Evolutionary conservation across 2,329 filamentous ascomycete genomes (phyloP).

Genomic region (Aspergillus sp.): DNA sequence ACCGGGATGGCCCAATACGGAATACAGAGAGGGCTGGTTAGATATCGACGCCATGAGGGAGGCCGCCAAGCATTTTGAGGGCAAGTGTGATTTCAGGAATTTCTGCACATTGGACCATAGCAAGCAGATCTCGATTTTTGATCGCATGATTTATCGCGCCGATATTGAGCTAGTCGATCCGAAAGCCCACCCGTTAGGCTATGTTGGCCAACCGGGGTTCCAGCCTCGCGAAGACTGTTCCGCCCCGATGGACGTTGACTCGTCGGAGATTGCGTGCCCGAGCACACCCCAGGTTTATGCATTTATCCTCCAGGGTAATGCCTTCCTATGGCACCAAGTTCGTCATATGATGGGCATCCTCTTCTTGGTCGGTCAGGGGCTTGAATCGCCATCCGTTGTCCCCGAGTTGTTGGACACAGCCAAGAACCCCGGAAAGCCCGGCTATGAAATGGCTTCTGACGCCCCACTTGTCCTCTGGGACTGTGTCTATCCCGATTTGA

Average conservation of each 20-base stretch:
- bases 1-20: constrained; percentile 13
- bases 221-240: constrained; percentile 19
- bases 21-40: constrained; percentile 62
- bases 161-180: constrained; percentile 61
- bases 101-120: constrained; percentile 87
- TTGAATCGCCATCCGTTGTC: constrained; percentile 67
- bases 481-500: constrained; percentile 66
- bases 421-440: constrained; percentile 64
- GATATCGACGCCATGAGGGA: constrained; percentile 78
- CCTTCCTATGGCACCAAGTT: constrained; percentile 97
- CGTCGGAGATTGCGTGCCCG: constrained; percentile 21
- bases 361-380: constrained; percentile 84
- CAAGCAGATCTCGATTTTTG: constrained; percentile 82
- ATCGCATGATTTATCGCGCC: constrained; percentile 67
- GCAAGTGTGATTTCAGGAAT: constrained; percentile 89
- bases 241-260: constrained; percentile 8
- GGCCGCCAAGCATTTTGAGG: constrained; percentile 71
- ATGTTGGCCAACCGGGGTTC: constrained; percentile 43
- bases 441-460: constrained; percentile 85
- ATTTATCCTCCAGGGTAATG: constrained; percentile 80
- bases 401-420: constrained; percentile 63
- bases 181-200: constrained; percentile 47
- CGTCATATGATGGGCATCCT: constrained; percentile 85
- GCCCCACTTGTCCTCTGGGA: constrained; percentile 91
- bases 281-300: constrained; percentile 61